Conservation (phyloP, 1,284 basidiomycete genomes). For the Leccinum pallidistipes region DNA sequence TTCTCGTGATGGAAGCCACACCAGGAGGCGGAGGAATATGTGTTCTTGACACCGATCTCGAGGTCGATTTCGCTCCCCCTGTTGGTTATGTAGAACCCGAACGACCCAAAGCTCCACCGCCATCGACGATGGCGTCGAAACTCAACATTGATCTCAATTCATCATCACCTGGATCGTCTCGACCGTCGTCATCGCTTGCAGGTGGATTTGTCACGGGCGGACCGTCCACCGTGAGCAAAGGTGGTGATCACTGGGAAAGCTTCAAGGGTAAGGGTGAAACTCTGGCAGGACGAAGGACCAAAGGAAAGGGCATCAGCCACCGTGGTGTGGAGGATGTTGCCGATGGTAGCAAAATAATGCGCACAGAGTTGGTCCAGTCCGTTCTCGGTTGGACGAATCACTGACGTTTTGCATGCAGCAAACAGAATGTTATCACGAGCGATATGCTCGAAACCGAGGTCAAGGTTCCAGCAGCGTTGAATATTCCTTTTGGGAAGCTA, state of each 20-base stretch:
- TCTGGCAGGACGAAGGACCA: constrained; percentile 83
- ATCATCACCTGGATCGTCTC: constrained; percentile 77
- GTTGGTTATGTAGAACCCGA: constrained; percentile 90
- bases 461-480: constrained; percentile 87
- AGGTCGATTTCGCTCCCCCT: constrained; percentile 82
- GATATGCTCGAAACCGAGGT: constrained; percentile 74
- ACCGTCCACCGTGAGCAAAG: constrained; percentile 60
- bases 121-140: constrained; percentile 95
- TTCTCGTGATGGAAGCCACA: constrained; percentile 92
- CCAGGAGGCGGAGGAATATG: constrained; percentile 90
- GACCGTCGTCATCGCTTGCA: constrained; percentile 73
- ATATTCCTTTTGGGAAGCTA: constrained; percentile 89
- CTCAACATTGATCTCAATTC: constrained; percentile 91
- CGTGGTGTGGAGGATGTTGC: constrained; percentile 79
- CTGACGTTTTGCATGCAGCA: constrained; percentile 47
- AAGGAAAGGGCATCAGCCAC: constrained; percentile 86
- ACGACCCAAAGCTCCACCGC: constrained; percentile 77
- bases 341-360: constrained; percentile 83
- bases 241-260: constrained; percentile 82
- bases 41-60: constrained; percentile 94
- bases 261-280: constrained; percentile 95
- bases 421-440: constrained; percentile 84
- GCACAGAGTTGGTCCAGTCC: constrained; percentile 71
- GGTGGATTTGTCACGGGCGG: constrained; percentile 63
- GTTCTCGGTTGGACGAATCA: neutral